phyloP scores from a whole-genome alignment of 1,284 basidiomycete species.

The Malassezia dermatis region DNA sequence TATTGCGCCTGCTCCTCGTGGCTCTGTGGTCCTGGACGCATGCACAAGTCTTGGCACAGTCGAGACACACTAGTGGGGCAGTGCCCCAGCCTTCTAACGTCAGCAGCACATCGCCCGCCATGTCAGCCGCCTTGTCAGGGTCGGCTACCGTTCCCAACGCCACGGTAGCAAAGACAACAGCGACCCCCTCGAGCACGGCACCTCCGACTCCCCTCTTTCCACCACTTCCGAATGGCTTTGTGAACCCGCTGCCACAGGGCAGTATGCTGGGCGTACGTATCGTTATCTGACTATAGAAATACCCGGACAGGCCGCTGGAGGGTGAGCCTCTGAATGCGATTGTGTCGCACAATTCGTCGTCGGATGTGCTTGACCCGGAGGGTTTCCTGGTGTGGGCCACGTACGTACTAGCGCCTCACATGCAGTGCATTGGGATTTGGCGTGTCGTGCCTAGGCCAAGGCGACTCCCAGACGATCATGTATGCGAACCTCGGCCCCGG shows the following conservation, averaged over 20 bases:
- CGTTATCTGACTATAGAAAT: neutral
- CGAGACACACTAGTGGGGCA: neutral
- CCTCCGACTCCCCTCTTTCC: neutral
- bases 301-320: neutral
- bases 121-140: neutral
- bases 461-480: conserved; percentile 28
- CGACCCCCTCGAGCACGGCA: neutral
- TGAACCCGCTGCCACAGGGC: conserved; percentile 8
- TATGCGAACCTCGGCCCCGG: conserved; percentile 37
- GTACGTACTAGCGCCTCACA: conserved; percentile 16
- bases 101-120: neutral
- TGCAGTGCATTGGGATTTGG: conserved; percentile 40
- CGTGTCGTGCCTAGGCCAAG: conserved; percentile 44
- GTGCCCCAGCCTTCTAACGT: neutral
- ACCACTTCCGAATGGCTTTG: conserved; percentile 8
- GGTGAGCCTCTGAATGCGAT: conserved; percentile 46
- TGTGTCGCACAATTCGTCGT: conserved; percentile 32
- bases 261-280: conserved; percentile 10
- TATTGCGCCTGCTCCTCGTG: neutral
- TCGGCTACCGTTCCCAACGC: neutral
- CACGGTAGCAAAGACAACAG: neutral
- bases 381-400: conserved; percentile 43
- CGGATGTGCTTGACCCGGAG: conserved; percentile 29
- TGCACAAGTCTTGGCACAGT: neutral
- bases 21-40: neutral